Evolutionary conservation across 345 rosid genomes (phyloP), one percentile per base, ranked within the genome.

Genomic region (Boechera divaricarpa): DNA sequence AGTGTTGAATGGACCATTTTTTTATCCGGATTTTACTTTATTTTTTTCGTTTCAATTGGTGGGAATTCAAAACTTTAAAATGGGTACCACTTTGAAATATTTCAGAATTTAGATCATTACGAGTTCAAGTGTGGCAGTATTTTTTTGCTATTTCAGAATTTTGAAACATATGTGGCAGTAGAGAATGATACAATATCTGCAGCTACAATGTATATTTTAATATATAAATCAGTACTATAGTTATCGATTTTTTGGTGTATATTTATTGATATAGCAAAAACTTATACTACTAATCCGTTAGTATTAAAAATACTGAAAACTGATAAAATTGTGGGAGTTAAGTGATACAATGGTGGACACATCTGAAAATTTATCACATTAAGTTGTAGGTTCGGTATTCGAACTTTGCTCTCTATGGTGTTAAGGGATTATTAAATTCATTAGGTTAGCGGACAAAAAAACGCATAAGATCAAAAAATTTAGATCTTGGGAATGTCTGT

Each of bases 31-130:
- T 3, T 41, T 73, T 41, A 15, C 5, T 53, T 63, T 10, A 16
- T 33, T 54, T 54, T 32, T 13, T 15, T 15, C n/a, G 15, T 21
- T 63, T 42, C 24, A 47, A 28, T 3, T 76, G 26, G 62, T 67
- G 45, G 60, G 61, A 39, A 58, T 51, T 35, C 51, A 76, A 41
- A 52, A 51, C 48, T 53, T 69, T 70, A 42, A 55, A 56, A 47
- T 32, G 56, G 81, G 81, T 63, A 70, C 81, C 81, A 70, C 72
- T 57, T 71, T 56, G 36, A 63, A 32, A 3, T 11, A 4, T 13
- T 45, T 42, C 12, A 11, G 35, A 68, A 9, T 49, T 11, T 16
- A 12, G 1, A 59, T 59, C 41, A 48, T 67, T 67, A 67, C 6
- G 29, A 33, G 2, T n/a, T 57, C 10, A 26, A 47, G 26, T 26